Percentiles rank a stretch among this genome's conserved stretches.
These are phyloP conservation scores for Paecilomyces sp. DNA, from an alignment of 2,329 filamentous ascomycete species.

Conservation along the genomic window DNA sequence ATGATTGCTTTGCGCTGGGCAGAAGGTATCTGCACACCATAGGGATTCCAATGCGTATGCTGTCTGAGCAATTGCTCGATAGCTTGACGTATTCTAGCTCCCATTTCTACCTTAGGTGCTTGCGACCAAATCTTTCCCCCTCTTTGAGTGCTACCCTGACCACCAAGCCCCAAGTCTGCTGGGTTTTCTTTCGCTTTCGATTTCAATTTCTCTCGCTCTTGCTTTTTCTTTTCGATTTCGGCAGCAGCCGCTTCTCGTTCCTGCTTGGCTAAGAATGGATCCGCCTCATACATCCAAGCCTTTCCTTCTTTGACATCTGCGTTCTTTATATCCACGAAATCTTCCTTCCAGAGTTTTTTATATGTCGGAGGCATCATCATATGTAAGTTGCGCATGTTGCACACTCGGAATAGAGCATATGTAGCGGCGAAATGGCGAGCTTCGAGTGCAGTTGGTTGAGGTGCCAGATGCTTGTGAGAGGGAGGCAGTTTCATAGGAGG, in stretches of 20 bases:
- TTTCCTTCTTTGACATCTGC: conserved; percentile 69
- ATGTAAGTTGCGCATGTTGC: conserved; percentile 92
- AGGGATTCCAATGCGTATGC: conserved; percentile 80
- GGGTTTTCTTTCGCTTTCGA: conserved; percentile 60
- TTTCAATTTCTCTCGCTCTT: conserved; percentile 57
- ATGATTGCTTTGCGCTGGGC: conserved; percentile 54
- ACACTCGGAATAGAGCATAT: conserved; percentile 83
- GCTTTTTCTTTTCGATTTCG: conserved; percentile 69
- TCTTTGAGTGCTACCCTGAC: conserved; percentile 27
- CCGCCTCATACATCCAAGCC: conserved; percentile 89
- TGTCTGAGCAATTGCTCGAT: conserved; percentile 73
- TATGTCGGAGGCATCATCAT: conserved; percentile 91
- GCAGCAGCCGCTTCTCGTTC: conserved; percentile 74
- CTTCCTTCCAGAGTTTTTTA: conserved; percentile 79
- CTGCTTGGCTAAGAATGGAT: conserved; percentile 76
- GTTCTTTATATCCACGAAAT: conserved; percentile 75
- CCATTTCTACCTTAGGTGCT: conserved; percentile 93
- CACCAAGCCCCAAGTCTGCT: conserved; percentile 45
- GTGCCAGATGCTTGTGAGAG: conserved; percentile 67
- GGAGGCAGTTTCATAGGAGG: conserved; percentile 76
- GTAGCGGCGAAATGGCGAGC: conserved; percentile 89
- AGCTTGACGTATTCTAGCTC: conserved; percentile 66
- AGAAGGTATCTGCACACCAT: conserved; percentile 59
- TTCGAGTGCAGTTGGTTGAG: conserved; percentile 74
- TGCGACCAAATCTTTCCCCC: conserved; percentile 71